Conservation (phyloP, 2,329 filamentous ascomycete genomes). For the Ceratocystis cacaofunesta region DNA sequence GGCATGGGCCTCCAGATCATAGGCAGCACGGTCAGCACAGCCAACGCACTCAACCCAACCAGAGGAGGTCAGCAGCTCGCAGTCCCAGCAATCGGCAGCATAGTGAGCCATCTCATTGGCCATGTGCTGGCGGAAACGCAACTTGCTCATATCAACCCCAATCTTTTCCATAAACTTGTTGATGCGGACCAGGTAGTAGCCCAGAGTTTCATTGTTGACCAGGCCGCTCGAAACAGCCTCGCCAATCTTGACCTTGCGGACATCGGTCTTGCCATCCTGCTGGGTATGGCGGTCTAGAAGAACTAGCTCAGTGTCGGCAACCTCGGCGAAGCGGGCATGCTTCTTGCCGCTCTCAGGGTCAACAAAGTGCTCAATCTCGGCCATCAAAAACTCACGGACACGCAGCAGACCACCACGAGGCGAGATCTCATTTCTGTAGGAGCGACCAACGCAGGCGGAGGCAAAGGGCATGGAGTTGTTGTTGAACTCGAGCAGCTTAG, state of each 20-base stretch:
- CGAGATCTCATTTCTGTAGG: constrained; percentile 96
- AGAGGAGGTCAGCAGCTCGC: constrained; percentile 76
- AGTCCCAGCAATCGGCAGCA: constrained; percentile 94
- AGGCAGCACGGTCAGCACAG: constrained; percentile 88
- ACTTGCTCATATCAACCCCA: constrained; percentile 72
- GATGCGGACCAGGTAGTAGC: constrained; percentile 92
- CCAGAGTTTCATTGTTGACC: constrained; percentile 94
- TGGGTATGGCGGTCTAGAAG: constrained; percentile 78
- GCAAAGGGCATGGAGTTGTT: constrained; percentile 92
- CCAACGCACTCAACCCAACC: constrained; percentile 98
- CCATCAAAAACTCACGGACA: constrained; percentile 96
- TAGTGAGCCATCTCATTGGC: constrained; percentile 68
- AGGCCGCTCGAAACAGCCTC: constrained; percentile 68
- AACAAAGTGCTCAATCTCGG: constrained; percentile 96
- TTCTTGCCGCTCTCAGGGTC: constrained; percentile 92
- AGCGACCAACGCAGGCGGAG: constrained; percentile 92
- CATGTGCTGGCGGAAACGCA: constrained; percentile 97
- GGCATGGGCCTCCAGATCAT: constrained; percentile 81
- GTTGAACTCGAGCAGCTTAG: constrained; percentile 92
- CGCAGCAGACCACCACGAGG: constrained; percentile 80
- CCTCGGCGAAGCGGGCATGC: constrained; percentile 72
- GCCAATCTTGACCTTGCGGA: constrained; percentile 61
- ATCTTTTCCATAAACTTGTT: constrained; percentile 80
- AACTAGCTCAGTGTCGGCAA: constrained; percentile 68
- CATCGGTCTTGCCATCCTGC: constrained; percentile 66